Conservation (phyloP, 257 asterid genomes). For the Solanum piurae region DNA sequence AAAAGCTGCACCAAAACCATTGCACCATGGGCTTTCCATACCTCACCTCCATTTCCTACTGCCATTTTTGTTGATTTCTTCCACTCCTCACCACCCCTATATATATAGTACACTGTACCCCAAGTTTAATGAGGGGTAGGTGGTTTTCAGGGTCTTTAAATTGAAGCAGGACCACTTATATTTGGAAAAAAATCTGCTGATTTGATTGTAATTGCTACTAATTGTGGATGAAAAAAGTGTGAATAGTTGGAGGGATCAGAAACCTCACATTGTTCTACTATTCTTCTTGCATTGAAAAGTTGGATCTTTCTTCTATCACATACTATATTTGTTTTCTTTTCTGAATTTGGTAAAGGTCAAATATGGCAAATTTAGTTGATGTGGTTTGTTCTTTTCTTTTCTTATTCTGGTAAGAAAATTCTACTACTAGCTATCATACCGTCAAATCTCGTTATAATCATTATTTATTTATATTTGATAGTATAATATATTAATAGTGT, state of each 20-base stretch:
- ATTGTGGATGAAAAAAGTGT: neutral
- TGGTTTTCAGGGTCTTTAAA: neutral
- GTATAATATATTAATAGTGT: no score
- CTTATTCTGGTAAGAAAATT: neutral
- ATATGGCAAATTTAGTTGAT: neutral
- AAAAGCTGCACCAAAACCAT: conserved; percentile 80
- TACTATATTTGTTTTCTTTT: neutral
- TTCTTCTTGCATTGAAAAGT: neutral
- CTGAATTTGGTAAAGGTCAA: neutral
- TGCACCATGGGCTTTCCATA: conserved; percentile 66
- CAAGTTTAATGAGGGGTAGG: neutral
- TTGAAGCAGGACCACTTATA: neutral
- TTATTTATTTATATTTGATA: no score
- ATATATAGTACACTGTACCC: neutral
- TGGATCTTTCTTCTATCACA: neutral
- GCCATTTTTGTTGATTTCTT: conserved; percentile 10
- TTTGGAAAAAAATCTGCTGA: neutral
- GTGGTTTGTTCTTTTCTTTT: neutral
- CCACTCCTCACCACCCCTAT: neutral
- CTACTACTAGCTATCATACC: no score
- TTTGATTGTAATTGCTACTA: neutral
- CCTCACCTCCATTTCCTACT: conserved; percentile 39
- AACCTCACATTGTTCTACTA: neutral
- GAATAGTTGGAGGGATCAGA: neutral
- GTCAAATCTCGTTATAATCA: no score